Evolutionary conservation across 495 filamentous ascomycete genomes (phyloP).

Genomic region (Penicillium ochrochloron): DNA sequence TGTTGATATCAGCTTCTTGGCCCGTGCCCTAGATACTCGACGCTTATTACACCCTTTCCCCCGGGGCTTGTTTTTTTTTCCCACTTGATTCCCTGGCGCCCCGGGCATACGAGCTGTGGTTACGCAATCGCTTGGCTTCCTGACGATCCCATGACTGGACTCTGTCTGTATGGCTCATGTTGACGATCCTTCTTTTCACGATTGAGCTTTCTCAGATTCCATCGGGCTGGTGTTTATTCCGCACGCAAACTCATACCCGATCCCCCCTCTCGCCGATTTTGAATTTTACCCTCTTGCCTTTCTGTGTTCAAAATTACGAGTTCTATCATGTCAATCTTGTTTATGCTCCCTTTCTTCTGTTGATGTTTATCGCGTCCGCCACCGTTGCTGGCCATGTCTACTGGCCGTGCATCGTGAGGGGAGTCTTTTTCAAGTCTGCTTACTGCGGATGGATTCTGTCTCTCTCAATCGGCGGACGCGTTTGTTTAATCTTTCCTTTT

Average conservation of each 20-base stretch:
- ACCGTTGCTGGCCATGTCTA: slow-evolving; percentile 13
- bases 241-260: slow-evolving; percentile 11
- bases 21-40: slow-evolving; percentile 1
- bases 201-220: slow-evolving; percentile 27
- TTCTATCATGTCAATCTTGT: slow-evolving; percentile 33
- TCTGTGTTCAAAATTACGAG: slow-evolving; percentile 38
- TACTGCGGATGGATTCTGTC: slow-evolving; percentile 13
- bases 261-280: slow-evolving; percentile 14
- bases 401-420: neutral
- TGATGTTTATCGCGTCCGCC: slow-evolving; percentile 28
- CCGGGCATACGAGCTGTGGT: slow-evolving; percentile 24
- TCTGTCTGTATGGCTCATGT: slow-evolving; percentile 29
- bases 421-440: slow-evolving; percentile 2
- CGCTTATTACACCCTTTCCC: slow-evolving; percentile 13
- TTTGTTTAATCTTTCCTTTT: slow-evolving; percentile 17
- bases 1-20: slow-evolving; percentile 5
- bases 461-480: slow-evolving; percentile 20
- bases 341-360: slow-evolving; percentile 33
- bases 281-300: slow-evolving; percentile 14
- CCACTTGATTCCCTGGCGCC: slow-evolving; percentile 18
- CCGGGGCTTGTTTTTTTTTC: slow-evolving; percentile 1
- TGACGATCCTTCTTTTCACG: slow-evolving; percentile 27
- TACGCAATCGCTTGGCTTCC: slow-evolving; percentile 28
- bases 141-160: slow-evolving; percentile 35
- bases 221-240: slow-evolving; percentile 22